phyloP scores from a whole-genome alignment of 1,284 basidiomycete genomes.

The Irpex rosettiformis region DNA sequence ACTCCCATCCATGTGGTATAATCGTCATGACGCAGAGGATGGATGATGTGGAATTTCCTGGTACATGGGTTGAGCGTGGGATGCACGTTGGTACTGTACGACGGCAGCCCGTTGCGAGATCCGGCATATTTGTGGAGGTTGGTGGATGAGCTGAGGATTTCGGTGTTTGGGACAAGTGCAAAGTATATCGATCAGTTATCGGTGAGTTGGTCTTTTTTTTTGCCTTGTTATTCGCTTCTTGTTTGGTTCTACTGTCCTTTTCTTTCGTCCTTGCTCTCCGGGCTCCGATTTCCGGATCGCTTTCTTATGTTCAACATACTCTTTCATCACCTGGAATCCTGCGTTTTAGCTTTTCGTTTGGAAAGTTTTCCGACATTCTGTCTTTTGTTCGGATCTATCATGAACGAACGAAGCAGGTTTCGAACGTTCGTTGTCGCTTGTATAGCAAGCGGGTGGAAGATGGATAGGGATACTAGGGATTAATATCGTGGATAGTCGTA shows the following conservation, averaged over 20 bases:
- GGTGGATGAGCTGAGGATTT: conserved; percentile 70
- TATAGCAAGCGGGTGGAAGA: neutral
- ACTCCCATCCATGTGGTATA: conserved; percentile 10
- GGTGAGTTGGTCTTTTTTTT: conserved; percentile 35
- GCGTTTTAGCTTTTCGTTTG: too few relatives aligned
- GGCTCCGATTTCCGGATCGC: too few relatives aligned
- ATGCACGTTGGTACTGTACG: conserved; percentile 77
- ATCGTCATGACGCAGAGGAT: too few relatives aligned
- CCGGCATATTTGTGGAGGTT: conserved; percentile 72
- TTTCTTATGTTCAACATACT: too few relatives aligned
- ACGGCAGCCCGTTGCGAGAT: conserved; percentile 79
- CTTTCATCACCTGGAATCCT: too few relatives aligned
- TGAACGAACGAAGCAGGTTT: neutral
- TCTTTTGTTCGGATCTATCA: conserved; percentile 5
- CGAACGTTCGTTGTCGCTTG: neutral
- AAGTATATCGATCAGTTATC: conserved; percentile 80
- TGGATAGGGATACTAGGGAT: too few relatives aligned
- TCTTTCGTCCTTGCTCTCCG: neutral
- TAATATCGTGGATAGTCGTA: too few relatives aligned
- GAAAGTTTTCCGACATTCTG: neutral
- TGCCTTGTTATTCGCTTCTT: neutral
- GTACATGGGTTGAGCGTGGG: conserved; percentile 69
- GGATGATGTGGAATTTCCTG: conserved; percentile 89
- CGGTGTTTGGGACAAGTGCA: conserved; percentile 81
- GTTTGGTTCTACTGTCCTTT: neutral